Evolutionary conservation across 306 rosid species (phyloP), one percentile per base, ranked within the genome.

Genomic region (Acacia confusa): DNA sequence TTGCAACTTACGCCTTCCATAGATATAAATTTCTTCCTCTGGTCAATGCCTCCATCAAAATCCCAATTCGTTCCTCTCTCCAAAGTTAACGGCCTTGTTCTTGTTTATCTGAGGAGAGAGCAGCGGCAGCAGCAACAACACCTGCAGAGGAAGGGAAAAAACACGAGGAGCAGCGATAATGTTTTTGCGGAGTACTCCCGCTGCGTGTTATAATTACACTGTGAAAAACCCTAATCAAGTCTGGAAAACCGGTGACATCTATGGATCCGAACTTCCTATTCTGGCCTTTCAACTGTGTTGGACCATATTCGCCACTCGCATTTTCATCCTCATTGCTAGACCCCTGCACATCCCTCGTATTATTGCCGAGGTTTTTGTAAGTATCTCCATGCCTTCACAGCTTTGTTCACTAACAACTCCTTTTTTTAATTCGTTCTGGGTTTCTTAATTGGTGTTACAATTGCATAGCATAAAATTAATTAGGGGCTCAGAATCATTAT

Each of bases 261-360:
- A 70, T 4, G 12, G 12, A 36, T 1, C 1, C 2, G 79, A 76
- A 14, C 84, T 88, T 3, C 84, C 87, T 22, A 0, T 38, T 32
- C 52, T 85, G 3, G 85, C 81, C 14, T 4, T 30, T 1, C 85
- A 83, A 79, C 13, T 7, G 0, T 60, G 5, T 83, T 32, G 4
- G 47, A 3, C 22, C 3, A 27, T 52, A 8, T 19, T 47, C 16
- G 0, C 78, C 12, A 71, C 81, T 48, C 86, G 82, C 28, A 0
- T 81, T 13, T 70, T 78, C 71, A 76, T 45, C 78, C 1, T 32
- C 3, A 12, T 79, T 19, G 20, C 36, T 12, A 67, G 25, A 53
- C 91, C 88, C 34, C 15, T 88, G 6, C 85, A 68, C 44, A 87
- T 83, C 67, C 84, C 88, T 43, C 86, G 70, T 48, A 76, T 88